phyloP scores from a whole-genome alignment of 2,329 filamentous ascomycete genomes.

The Parastagonospora nodorum region DNA sequence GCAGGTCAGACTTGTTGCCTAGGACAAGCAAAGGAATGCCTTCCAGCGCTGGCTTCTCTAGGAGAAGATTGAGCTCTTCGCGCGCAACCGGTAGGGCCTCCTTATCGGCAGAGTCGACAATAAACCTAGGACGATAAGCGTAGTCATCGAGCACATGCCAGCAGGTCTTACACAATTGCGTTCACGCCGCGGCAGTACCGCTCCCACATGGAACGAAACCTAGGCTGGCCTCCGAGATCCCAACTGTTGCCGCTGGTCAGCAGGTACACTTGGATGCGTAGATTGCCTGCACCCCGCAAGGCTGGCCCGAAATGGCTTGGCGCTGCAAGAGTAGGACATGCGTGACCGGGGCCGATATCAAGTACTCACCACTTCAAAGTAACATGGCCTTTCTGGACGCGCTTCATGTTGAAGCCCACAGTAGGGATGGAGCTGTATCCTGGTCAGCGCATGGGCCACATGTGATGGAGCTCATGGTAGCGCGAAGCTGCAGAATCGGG shows the following conservation, averaged over 20 bases:
- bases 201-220: slow-evolving; percentile 99
- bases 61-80: slow-evolving; percentile 88
- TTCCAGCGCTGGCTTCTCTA: slow-evolving; percentile 81
- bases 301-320: slow-evolving; percentile 40
- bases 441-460: slow-evolving; percentile 44
- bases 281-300: slow-evolving; percentile 36
- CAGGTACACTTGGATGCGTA: slow-evolving; percentile 35
- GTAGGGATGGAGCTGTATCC: slow-evolving; percentile 88
- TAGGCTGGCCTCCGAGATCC: slow-evolving; percentile 96
- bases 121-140: slow-evolving; percentile 66
- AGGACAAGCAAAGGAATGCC: slow-evolving; percentile 92
- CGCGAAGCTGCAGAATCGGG: slow-evolving; percentile 32
- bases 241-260: slow-evolving; percentile 63
- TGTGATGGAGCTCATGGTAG: slow-evolving; percentile 32
- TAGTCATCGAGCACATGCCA: slow-evolving; percentile 13
- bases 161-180: slow-evolving; percentile 75
- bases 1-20: slow-evolving; percentile 95
- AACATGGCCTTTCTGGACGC: slow-evolving; percentile 96
- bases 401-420: slow-evolving; percentile 99
- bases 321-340: slow-evolving; percentile 43
- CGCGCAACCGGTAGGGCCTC: slow-evolving; percentile 80
- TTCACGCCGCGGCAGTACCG: slow-evolving; percentile 97
- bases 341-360: slow-evolving; percentile 39
- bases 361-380: slow-evolving; percentile 83
- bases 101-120: slow-evolving; percentile 92